Percentiles rank a stretch among this genome's conserved stretches.
Conservation (phyloP, 768 basidiomycete genomes). For the Paxillus rubicundulus region DNA sequence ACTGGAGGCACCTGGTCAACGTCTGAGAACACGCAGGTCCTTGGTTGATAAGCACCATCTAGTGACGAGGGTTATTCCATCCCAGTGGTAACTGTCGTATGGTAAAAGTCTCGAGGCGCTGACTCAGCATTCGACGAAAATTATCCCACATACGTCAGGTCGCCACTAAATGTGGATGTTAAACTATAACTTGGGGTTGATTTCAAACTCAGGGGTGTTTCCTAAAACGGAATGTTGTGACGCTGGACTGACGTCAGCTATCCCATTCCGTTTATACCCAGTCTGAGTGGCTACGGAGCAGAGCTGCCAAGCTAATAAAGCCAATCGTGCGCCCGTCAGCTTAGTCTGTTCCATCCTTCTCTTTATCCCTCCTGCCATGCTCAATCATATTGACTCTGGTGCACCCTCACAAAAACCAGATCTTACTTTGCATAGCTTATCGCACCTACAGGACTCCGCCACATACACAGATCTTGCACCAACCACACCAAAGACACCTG, state of each 20-base stretch:
- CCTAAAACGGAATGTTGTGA: slow-evolving; percentile 4
- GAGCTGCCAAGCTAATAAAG: neutral
- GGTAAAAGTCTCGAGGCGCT: too few relatives aligned
- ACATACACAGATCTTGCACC: slow-evolving; percentile 17
- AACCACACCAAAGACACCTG: slow-evolving; percentile 80
- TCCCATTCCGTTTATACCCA: too few relatives aligned
- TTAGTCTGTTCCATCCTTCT: neutral
- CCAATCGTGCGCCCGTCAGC: neutral
- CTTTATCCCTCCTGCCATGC: slow-evolving; percentile 15
- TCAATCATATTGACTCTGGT: neutral
- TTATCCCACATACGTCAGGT: too few relatives aligned
- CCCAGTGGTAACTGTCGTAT: too few relatives aligned
- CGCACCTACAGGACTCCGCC: neutral
- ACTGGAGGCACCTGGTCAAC: too few relatives aligned
- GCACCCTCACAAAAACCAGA: slow-evolving; percentile 1
- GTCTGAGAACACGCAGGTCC: too few relatives aligned
- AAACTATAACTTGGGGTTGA: too few relatives aligned
- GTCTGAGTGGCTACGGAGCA: too few relatives aligned
- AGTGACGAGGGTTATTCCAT: too few relatives aligned
- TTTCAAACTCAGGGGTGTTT: neutral
- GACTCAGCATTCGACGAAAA: too few relatives aligned
- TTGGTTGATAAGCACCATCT: too few relatives aligned
- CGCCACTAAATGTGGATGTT: too few relatives aligned
- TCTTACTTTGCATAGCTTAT: slow-evolving; percentile 12
- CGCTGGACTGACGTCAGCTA: slow-evolving; percentile 20